Evolutionary conservation across 176 grass and related monocot species (phyloP).

Genomic region (Typha latifolia): DNA sequence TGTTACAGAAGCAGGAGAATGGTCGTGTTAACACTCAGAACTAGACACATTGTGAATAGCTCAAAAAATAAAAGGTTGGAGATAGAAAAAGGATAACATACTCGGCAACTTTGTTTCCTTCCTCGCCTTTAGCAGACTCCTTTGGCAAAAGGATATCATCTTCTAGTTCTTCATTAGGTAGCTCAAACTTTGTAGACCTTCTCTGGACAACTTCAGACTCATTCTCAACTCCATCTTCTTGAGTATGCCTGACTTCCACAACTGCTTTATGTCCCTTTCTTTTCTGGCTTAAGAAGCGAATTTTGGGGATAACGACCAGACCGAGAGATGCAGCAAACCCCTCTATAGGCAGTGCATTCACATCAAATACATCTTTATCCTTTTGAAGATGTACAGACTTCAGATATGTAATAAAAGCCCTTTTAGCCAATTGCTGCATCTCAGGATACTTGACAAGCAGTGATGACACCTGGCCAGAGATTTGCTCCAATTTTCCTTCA

Average conservation of each 20-base stretch:
- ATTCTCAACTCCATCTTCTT: constrained; percentile 11
- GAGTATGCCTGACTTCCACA: constrained; percentile 11
- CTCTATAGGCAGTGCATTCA: constrained; percentile 60
- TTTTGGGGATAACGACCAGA: constrained; percentile 55
- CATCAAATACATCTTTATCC: constrained; percentile 73
- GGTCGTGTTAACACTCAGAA: not conserved
- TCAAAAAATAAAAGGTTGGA: not conserved
- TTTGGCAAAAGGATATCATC: constrained; percentile 66
- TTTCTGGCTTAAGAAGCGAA: constrained; percentile 58
- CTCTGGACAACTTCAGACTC: constrained; percentile 29
- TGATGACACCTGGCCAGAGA: constrained; percentile 63
- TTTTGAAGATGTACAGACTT: constrained; percentile 52
- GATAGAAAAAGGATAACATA: constrained; percentile 19
- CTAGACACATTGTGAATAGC: not conserved
- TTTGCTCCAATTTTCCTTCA: constrained; percentile 55
- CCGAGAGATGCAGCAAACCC: constrained; percentile 65
- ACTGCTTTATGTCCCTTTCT: constrained; percentile 22
- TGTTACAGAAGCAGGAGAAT: constrained; percentile 17
- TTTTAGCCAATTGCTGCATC: constrained; percentile 73
- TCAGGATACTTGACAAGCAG: constrained; percentile 64
- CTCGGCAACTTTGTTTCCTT: constrained; percentile 28
- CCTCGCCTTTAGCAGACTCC: constrained; percentile 18
- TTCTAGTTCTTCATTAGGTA: constrained; percentile 15
- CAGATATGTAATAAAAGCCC: constrained; percentile 76
- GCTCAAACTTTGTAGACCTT: constrained; percentile 4